These are phyloP conservation scores for Pythium scleroteichum DNA, from an alignment of 352 stramenopile genomes.

Conservation along the genomic window DNA sequence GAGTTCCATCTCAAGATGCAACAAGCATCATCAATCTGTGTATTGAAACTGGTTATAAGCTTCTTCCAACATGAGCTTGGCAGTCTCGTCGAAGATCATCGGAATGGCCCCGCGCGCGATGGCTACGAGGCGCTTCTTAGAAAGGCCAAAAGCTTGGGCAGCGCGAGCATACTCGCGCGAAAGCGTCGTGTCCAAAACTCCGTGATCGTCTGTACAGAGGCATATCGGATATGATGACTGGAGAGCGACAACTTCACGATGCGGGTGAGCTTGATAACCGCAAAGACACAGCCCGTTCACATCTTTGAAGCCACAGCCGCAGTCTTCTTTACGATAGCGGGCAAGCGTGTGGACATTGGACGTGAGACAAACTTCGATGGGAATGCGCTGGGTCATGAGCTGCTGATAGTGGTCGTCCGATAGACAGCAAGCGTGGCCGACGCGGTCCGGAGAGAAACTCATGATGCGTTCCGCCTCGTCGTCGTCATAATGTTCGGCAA, in stretches of 20 bases:
- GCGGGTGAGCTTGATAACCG: constrained; percentile 82
- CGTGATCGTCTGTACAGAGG: constrained; percentile 93
- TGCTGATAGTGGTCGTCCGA: constrained; percentile 66
- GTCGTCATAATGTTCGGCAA: constrained; percentile 89
- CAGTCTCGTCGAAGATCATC: constrained; percentile 60
- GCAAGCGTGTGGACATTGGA: constrained; percentile 94
- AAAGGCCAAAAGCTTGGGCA: constrained; percentile 71
- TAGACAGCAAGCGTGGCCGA: constrained; percentile 91
- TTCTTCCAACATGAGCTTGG: constrained; percentile 30
- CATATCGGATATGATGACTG: constrained; percentile 77
- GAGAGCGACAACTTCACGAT: constrained; percentile 54
- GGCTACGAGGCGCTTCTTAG: constrained; percentile 36
- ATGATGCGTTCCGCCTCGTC: constrained; percentile 83
- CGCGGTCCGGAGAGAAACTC: constrained; percentile 86
- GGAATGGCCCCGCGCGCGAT: constrained; percentile 49
- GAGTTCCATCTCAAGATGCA: not conserved
- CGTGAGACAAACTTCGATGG: constrained; percentile 93
- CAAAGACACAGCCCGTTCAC: constrained; percentile 51
- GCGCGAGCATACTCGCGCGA: constrained; percentile 88
- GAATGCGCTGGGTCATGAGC: constrained; percentile 73
- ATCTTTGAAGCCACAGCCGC: constrained; percentile 43
- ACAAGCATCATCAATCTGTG: not conserved
- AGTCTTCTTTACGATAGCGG: constrained; percentile 50
- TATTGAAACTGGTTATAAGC: constrained; percentile 30
- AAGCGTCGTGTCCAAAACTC: constrained; percentile 89